Conservation (phyloP, 2,329 filamentous ascomycete species). For the Fusarium newnesense region DNA sequence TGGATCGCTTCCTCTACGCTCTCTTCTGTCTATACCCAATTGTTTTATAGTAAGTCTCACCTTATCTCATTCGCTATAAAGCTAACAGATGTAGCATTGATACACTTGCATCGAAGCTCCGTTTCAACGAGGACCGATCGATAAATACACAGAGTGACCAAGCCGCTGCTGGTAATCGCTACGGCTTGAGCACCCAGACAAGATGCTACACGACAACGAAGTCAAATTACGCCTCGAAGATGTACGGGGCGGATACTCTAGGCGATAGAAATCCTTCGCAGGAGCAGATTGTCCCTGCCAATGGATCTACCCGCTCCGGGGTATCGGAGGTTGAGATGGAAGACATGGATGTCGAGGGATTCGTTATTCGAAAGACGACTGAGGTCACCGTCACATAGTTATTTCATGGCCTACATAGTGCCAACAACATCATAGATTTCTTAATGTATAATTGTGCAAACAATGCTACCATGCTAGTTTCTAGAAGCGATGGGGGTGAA, state of each 20-base stretch:
- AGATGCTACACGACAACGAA: slow-evolving; percentile 15
- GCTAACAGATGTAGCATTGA: slow-evolving; percentile 40
- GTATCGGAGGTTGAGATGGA: slow-evolving; percentile 11
- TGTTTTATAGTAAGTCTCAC: slow-evolving; percentile 50
- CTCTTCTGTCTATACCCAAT: slow-evolving; percentile 54
- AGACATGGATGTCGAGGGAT: slow-evolving; percentile 23
- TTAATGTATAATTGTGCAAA: slow-evolving; percentile 5
- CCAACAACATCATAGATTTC: background rate
- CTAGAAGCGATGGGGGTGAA: background rate
- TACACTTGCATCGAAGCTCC: slow-evolving; percentile 47
- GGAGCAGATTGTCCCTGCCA: slow-evolving; percentile 14
- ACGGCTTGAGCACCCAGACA: slow-evolving; percentile 15
- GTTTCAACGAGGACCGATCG: slow-evolving; percentile 32
- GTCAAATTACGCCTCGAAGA: slow-evolving; percentile 12
- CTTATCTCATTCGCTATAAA: accelerated
- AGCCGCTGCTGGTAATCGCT: background rate
- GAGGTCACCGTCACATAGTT: slow-evolving; percentile 27
- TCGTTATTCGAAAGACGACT: slow-evolving; percentile 36
- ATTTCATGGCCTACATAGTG: accelerated
- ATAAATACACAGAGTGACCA: slow-evolving; percentile 16
- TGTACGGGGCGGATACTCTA: background rate
- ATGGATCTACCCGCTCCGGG: slow-evolving; percentile 25
- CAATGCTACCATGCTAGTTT: accelerated
- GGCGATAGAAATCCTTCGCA: slow-evolving; percentile 18
- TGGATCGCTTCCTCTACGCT: slow-evolving; percentile 54